Base-by-base conservation (phyloP, 2,329 filamentous ascomycete species). In the Karstenula rhodostoma region DNA sequence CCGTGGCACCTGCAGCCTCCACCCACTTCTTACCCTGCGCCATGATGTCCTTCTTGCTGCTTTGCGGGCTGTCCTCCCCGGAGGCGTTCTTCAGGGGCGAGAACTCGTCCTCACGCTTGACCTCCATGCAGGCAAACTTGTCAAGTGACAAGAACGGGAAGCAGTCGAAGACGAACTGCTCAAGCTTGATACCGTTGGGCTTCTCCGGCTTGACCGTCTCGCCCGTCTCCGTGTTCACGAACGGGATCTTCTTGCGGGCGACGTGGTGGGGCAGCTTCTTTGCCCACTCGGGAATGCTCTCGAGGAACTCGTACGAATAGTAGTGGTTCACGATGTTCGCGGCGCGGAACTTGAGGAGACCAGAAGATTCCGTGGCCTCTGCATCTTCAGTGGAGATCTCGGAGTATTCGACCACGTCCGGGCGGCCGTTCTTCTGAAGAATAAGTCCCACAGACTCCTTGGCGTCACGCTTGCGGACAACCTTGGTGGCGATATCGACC, bases 271-370 rank as follows among this genome's bases (percentile, higher is more conserved):
- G 94, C 55, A 99, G 87, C 78, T 90, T 88, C 81, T 93, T 86
- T 19, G 87, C 89, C 92, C 93, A 97, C 70, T 88, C 82, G 59
- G 95, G 93, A 70, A 97, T 97, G 65, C 88, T 90, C 79, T 97
- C 91, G 51, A 99, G 86, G 86, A 97, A 98, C 68, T 86, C 83
- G 84, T 94, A 94, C 49, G 93, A 96, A 84, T 99, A 99, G 87
- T 98, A 99, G 86, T 99, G 95, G 85, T 99, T 99, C 82, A 99
- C 95, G 71, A 99, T 99, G 84, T 99, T 99, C 74, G 94, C 95
- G 59, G 95, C 94, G 64, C 95, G 91, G 89, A 97, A 98, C 81
- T 94, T 96, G 76, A 99, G 89, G 56, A 97, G 84, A 59, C 87
- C 89, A 3, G 87, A 84, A 57, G 90, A 81, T 76, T 99, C 95